phyloP scores from a whole-genome alignment of 306 rosid species.

The Rosa rugosa region DNA sequence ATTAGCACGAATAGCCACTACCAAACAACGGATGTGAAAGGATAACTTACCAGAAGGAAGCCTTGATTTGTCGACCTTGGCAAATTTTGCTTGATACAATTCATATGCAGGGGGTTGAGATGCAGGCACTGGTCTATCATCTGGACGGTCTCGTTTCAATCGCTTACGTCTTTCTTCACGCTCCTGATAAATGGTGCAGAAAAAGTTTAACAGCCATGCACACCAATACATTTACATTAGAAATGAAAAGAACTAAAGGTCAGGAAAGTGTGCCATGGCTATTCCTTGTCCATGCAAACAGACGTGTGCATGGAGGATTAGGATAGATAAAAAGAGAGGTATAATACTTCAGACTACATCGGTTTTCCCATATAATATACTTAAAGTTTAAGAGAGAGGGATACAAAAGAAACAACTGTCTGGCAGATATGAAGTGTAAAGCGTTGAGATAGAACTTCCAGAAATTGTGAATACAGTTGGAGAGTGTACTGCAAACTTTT shows the following conservation, averaged over 20 bases:
- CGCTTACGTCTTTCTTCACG: conserved; percentile 90
- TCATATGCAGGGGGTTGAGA: conserved; percentile 66
- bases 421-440: not conserved
- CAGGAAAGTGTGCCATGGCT: not conserved
- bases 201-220: conserved; percentile 28
- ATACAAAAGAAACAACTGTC: not conserved
- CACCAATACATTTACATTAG: not conserved
- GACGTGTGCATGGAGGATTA: not conserved
- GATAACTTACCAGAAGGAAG: conserved; percentile 88
- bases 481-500: not conserved
- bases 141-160: conserved; percentile 82
- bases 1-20: conserved; percentile 13
- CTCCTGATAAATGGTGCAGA: conserved; percentile 56
- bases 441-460: not conserved
- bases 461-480: not conserved
- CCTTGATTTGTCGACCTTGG: conserved; percentile 62
- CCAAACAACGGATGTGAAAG: not conserved
- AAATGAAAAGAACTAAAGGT: not conserved
- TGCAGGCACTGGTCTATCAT: conserved; percentile 64
- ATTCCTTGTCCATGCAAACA: not conserved
- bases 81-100: conserved; percentile 50
- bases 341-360: not conserved
- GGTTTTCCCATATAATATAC: not conserved
- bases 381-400: not conserved
- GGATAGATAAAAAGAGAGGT: not conserved